Evolutionary conservation across 2,329 filamentous ascomycete genomes (phyloP), one percentile per base, ranked within the genome.

Genomic region (Stenocarpella maydis): DNA sequence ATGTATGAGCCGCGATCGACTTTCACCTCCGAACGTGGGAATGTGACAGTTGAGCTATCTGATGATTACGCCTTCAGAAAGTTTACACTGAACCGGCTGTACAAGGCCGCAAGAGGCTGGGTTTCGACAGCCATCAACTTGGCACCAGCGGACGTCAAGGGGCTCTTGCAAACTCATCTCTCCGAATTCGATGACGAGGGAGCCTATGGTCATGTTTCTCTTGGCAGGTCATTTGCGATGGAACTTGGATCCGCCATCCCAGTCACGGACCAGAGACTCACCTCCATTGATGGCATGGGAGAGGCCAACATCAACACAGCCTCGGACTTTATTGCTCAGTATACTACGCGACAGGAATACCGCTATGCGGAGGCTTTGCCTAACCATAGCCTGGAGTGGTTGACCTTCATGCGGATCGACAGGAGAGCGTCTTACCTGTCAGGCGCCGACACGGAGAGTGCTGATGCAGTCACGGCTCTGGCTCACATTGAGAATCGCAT

Each of bases 291-390:
- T 73, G 87, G 86, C 43, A 87, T 92, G 72, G 90, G 91, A 21
- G 89, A 91, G 58, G 88, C 89, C 66, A 89, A 89, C 72, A 91
- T 98, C 78, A 97, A 98, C 78, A 94, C 95, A 14, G 94, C 93
- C 0, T 98, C 96, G 2, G 95, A 98, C 78, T 97, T 99, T 75
- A 90, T 99, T 77, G 94, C 96, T 1, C 95, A 99, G 77, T 99
- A 99, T 78, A 98, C 95, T 4, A 97, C 94, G 31, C 92, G 96
- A 45, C 97, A 99, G 78, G 95, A 97, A 77, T 99, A 99, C 79
- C 90, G 95, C 68, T 95, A 95, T 76, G 90, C 94, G 14, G 94
- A 97, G 77, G 87, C 89, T 2, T 82, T 92, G 45, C 89, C 91
- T 1, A 90, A 92, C 69, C 88, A 90, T 71, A 89, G 91, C 70